phyloP scores from a whole-genome alignment of 768 basidiomycete genomes.

The Rossbeevera mucosa region DNA sequence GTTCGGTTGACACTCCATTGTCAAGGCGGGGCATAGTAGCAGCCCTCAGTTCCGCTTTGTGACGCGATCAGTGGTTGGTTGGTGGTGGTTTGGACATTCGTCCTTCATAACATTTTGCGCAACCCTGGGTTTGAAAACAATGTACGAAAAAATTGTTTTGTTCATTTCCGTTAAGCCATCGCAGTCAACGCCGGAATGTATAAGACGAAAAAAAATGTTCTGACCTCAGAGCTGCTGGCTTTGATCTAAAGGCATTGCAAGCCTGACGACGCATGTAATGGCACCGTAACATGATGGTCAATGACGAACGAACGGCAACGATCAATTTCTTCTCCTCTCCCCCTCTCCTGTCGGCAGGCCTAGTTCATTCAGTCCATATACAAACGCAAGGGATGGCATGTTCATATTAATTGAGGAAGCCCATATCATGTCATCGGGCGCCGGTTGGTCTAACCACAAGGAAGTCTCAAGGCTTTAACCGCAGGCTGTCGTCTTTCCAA shows the following conservation, averaged over 20 bases:
- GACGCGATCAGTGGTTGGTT: conserved; percentile 13
- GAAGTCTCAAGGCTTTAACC: conserved; percentile 24
- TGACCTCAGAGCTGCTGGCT: conserved; percentile 9
- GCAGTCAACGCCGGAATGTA: conserved; percentile 18
- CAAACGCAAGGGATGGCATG: conserved; percentile 1
- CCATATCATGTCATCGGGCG: conserved; percentile 1
- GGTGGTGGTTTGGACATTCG: neutral
- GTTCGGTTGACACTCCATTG: neutral
- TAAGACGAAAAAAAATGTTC: conserved; percentile 9
- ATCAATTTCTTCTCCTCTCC: conserved; percentile 6
- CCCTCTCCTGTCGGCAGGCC: neutral
- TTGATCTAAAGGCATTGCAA: neutral
- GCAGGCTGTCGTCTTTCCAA: conserved; percentile 3
- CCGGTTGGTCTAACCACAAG: conserved; percentile 14
- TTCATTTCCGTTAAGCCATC: conserved; percentile 28
- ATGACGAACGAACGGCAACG: conserved; percentile 19
- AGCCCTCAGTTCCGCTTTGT: neutral
- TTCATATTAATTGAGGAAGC: conserved; percentile 23
- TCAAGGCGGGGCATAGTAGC: neutral
- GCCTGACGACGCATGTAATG: neutral
- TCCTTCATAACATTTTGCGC: conserved; percentile 8
- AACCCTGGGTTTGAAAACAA: conserved; percentile 11
- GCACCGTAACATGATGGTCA: neutral
- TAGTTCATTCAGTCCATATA: neutral
- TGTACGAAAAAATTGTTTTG: conserved; percentile 20